Conservation (phyloP, 805 yeast genomes). For the Metschnikowia vanudenii region DNA sequence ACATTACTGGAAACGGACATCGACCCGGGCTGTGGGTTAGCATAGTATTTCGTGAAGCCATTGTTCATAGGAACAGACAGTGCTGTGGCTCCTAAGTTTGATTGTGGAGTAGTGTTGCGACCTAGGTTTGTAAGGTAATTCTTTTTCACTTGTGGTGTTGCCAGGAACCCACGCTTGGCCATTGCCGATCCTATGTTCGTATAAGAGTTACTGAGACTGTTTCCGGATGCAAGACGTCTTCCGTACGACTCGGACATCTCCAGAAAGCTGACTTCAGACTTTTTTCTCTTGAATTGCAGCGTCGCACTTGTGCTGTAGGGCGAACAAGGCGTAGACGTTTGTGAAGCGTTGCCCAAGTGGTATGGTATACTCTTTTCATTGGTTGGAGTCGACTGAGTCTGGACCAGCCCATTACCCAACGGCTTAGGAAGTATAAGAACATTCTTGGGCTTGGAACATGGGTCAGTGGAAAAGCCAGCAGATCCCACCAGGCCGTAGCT, state of each 20-base stretch:
- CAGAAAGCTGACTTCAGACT: constrained; percentile 34
- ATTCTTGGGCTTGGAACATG: constrained; percentile 32
- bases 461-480: constrained; percentile 10
- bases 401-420: constrained; percentile 2
- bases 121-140: constrained; percentile 10
- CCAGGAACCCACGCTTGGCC: constrained; percentile 19
- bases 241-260: constrained; percentile 23
- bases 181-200: constrained; percentile 8
- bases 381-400: constrained; percentile 1
- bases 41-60: neutral
- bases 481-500: constrained; percentile 13
- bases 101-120: neutral
- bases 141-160: constrained; percentile 14
- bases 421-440: constrained; percentile 44
- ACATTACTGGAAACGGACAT: neutral
- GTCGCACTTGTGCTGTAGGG: constrained; percentile 20
- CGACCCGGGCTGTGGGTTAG: constrained; percentile 3
- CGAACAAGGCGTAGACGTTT: constrained; percentile 17
- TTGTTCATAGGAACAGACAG: constrained; percentile 10
- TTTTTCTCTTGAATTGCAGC: constrained; percentile 43
- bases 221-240: constrained; percentile 20
- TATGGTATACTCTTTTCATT: neutral
- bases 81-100: neutral
- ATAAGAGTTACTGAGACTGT: constrained; percentile 15
- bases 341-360: neutral